phyloP scores from a whole-genome alignment of 345 rosid species.

The Salix purpurea region DNA sequence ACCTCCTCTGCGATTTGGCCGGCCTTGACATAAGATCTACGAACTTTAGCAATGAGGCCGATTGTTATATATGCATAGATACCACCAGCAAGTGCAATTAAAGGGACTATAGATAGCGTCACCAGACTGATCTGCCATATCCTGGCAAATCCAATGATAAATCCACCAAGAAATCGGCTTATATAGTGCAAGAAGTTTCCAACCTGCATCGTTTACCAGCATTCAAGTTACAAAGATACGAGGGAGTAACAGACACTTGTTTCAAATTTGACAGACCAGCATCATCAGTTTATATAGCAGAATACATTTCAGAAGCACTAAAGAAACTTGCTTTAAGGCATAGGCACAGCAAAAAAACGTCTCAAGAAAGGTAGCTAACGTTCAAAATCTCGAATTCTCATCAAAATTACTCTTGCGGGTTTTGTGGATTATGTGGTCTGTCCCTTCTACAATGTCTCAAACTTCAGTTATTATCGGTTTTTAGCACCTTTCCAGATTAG shows the following conservation, averaged over 20 bases:
- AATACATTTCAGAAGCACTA: background rate
- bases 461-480: too few species aligned
- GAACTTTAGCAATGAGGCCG: constrained; percentile 70
- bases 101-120: constrained; percentile 85
- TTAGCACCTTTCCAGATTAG: too few species aligned
- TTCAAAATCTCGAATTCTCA: too few species aligned
- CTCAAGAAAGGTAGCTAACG: too few species aligned
- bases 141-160: constrained; percentile 73
- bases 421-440: too few species aligned
- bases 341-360: background rate
- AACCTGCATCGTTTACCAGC: constrained; percentile 42
- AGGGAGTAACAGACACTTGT: background rate
- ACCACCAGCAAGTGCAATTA: constrained; percentile 93
- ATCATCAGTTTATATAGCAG: background rate
- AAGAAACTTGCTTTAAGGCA: background rate
- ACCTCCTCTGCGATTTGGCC: constrained; percentile 99
- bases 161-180: constrained; percentile 84
- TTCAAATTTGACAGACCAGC: background rate
- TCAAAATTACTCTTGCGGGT: too few species aligned
- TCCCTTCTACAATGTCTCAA: too few species aligned
- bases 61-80: constrained; percentile 75
- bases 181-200: constrained; percentile 93
- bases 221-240: background rate
- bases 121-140: constrained; percentile 97
- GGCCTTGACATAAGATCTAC: constrained; percentile 85